Percentiles rank a stretch among this genome's conserved stretches.
Conservation (phyloP, 2,329 filamentous ascomycete species). For the Lasiodiplodia sp. region DNA sequence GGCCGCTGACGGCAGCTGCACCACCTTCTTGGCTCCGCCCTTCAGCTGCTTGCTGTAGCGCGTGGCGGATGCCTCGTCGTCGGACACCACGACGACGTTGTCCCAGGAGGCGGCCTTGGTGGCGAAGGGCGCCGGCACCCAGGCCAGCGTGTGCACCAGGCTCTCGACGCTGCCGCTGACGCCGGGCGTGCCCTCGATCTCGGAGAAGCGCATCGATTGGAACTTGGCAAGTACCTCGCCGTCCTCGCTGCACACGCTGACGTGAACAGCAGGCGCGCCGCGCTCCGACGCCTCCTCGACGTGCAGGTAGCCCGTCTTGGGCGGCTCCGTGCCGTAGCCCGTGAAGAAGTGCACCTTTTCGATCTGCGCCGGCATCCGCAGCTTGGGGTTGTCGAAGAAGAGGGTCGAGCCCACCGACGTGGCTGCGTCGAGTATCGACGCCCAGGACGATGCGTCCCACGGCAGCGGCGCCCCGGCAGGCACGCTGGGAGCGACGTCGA, state of each 20-base stretch:
- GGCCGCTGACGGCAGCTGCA: neutral
- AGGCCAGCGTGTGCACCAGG: conserved; percentile 49
- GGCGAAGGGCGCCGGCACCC: conserved; percentile 46
- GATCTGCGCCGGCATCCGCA: conserved; percentile 49
- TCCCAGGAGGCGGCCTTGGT: conserved; percentile 40
- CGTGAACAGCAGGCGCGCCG: conserved; percentile 40
- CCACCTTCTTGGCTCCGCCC: conserved; percentile 22
- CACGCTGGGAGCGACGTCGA: conserved; percentile 44
- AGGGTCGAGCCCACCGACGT: conserved; percentile 53
- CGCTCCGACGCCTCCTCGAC: conserved; percentile 40
- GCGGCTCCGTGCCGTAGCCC: conserved; percentile 33
- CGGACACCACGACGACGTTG: conserved; percentile 39
- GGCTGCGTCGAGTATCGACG: conserved; percentile 52
- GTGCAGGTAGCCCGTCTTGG: conserved; percentile 48
- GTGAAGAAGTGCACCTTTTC: conserved; percentile 40
- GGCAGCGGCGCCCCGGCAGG: conserved; percentile 20
- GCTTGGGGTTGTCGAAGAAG: conserved; percentile 46
- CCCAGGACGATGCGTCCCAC: conserved; percentile 47
- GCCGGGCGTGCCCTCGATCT: conserved; percentile 45
- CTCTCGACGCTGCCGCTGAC: conserved; percentile 37
- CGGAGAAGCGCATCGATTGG: conserved; percentile 48
- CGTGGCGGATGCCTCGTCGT: conserved; percentile 34
- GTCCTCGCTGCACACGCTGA: conserved; percentile 39
- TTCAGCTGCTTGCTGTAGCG: conserved; percentile 36
- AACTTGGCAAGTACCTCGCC: conserved; percentile 45